Conservation (phyloP, 352 stramenopile species). For the Globisporangium lucens region DNA sequence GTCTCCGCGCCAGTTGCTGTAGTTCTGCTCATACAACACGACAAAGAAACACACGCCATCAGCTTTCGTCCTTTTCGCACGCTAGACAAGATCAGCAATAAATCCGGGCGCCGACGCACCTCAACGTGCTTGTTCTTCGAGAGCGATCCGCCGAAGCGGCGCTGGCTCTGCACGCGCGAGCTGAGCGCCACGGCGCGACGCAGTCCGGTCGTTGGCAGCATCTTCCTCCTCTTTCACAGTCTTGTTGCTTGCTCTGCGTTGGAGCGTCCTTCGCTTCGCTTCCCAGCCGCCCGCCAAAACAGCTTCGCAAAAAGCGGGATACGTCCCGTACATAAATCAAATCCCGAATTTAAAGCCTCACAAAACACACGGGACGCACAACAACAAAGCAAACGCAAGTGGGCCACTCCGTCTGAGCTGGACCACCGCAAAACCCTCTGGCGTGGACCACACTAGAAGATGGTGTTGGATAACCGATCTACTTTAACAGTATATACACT, state of each 20-base stretch:
- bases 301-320: no score
- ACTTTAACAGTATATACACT: not conserved
- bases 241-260: not conserved
- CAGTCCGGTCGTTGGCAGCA: conserved; percentile 51
- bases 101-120: conserved; percentile 23
- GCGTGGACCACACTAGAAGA: not conserved
- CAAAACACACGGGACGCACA: not conserved
- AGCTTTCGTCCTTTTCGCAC: not conserved
- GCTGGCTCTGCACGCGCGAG: conserved; percentile 55
- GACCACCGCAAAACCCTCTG: conserved; percentile 1
- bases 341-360: not conserved
- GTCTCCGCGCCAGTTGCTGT: conserved; percentile 85
- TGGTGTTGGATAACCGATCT: not conserved
- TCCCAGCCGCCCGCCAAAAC: conserved; percentile 15
- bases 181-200: conserved; percentile 41
- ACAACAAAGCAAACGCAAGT: not conserved
- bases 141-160: conserved; percentile 71
- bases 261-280: not conserved
- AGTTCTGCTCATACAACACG: conserved; percentile 44
- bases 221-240: conserved; percentile 8
- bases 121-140: conserved; percentile 86
- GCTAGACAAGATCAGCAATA: not conserved
- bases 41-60: conserved; percentile 1
- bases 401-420: not conserved
- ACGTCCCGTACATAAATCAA: no score